Evolutionary conservation across 495 filamentous ascomycete genomes (phyloP), one percentile per base, ranked within the genome.

Genomic region (Gamarada debralockiae): DNA sequence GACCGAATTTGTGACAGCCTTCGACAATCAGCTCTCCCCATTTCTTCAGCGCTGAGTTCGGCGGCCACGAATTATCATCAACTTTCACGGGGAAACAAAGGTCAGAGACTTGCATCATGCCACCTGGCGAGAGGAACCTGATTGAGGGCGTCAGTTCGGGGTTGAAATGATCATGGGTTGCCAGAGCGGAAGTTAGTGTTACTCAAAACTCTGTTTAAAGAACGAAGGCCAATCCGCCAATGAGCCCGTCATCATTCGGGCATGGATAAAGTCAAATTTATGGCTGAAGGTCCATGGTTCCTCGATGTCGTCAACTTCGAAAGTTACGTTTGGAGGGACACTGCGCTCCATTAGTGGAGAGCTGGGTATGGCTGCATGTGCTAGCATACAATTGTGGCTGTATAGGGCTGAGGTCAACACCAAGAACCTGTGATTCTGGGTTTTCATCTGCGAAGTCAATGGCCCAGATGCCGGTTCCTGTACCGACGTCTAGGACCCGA

Each of bases 301-400:
- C 3, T 71, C 74, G 1, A 71, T 73, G 55, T 82, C 76, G 52
- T 77, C 75, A 40, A 82, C 70, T 20, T 75, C 57, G 60, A 82
- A 82, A n/a, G 52, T 58, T 33, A 70, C 66, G 48, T 84, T 83
- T 6, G 73, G 71, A 4, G 81, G 78, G 2, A 76, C 49, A 46
- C 70, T 70, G 10, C 8, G n/a, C 8, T 8, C 8, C n/a, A 8
- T 34, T n/a, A 3, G 39, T 34, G 31, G 31, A n/a, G n/a, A 34
- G 31, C 31, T 34, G 36, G 14, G 3, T 22, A 45, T 17, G 8
- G 31, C n/a, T 8, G 31, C 15, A 34, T 14, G 40, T 5, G 2
- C n/a, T 4, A 12, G 31, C 8, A 23, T n/a, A 52, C 47, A 70
- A 84, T 70, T 43, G 73, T 73, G 65, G 63, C 59, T 83, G 79